Conservation (phyloP, 495 filamentous ascomycete species). For the Penicillium steckii region DNA sequence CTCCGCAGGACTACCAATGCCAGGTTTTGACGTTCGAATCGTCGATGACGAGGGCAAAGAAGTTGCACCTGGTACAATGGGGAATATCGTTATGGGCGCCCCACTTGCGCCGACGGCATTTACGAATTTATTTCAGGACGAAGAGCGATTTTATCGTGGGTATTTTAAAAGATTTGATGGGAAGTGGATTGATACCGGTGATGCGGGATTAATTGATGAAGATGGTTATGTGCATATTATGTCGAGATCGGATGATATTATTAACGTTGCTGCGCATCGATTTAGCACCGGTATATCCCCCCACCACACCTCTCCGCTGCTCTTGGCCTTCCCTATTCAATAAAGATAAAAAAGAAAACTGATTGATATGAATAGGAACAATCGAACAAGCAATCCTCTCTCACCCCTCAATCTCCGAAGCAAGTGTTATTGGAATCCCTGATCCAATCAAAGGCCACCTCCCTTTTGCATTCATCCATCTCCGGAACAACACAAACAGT, state of each 20-base stretch:
- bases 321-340: too few relatives aligned
- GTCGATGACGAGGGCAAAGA: conserved; percentile 78
- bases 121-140: conserved; percentile 79
- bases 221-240: conserved; percentile 86
- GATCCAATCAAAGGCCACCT: conserved; percentile 85
- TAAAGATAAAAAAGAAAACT: too few relatives aligned
- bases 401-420: conserved; percentile 75
- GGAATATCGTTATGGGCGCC: conserved; percentile 82
- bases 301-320: background rate
- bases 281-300: conserved; percentile 73
- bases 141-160: conserved; percentile 75
- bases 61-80: conserved; percentile 69
- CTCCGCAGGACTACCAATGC: conserved; percentile 85
- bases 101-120: conserved; percentile 86
- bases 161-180: conserved; percentile 80
- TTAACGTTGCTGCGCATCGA: conserved; percentile 92
- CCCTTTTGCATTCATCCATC: conserved; percentile 83
- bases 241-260: conserved; percentile 85
- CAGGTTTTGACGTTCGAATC: conserved; percentile 81
- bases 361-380: conserved; percentile 47
- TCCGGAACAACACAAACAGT: conserved; percentile 37
- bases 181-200: conserved; percentile 84
- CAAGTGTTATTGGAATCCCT: conserved; percentile 80
- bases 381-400: conserved; percentile 89
- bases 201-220: conserved; percentile 80